A percentile compares a stretch with the other conserved stretches of the same genome.
These are phyloP conservation scores for Pseudocercospora crystallina DNA, from an alignment of 2,329 filamentous ascomycete genomes.

Conservation along the genomic window DNA sequence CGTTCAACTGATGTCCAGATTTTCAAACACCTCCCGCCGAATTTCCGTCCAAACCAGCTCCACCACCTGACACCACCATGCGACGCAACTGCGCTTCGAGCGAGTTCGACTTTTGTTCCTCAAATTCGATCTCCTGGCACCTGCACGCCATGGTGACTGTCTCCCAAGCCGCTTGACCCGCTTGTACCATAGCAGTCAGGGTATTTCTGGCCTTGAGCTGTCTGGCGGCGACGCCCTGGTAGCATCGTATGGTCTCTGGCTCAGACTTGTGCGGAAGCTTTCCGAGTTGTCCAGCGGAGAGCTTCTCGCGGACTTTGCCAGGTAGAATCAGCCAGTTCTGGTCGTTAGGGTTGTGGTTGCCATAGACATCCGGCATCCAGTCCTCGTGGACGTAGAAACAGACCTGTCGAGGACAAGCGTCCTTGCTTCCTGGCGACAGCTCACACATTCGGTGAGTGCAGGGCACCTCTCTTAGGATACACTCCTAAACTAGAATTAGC, in stretches of 20 bases:
- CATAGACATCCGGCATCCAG: constrained; percentile 22
- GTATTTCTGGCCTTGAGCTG: constrained; percentile 7
- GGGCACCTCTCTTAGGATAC: constrained; percentile 18
- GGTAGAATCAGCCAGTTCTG: constrained; percentile 20
- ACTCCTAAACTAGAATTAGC: constrained; percentile 5
- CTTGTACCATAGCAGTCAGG: constrained; percentile 7
- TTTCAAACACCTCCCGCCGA: too few relatives aligned
- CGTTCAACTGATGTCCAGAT: too few relatives aligned
- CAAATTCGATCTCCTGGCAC: constrained; percentile 9
- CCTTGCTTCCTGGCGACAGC: constrained; percentile 14
- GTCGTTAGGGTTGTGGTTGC: constrained; percentile 16
- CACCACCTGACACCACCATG: not conserved
- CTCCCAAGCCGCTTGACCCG: constrained; percentile 17
- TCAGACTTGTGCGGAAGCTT: constrained; percentile 8
- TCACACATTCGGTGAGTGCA: constrained; percentile 21
- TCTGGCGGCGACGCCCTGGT: constrained; percentile 5
- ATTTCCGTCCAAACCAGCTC: not conserved
- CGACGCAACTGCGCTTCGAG: constrained; percentile 9
- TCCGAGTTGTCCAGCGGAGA: constrained; percentile 14
- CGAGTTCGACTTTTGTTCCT: constrained; percentile 6
- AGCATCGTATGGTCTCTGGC: constrained; percentile 8
- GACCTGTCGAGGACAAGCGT: constrained; percentile 18
- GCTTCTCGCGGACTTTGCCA: constrained; percentile 18
- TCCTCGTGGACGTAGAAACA: constrained; percentile 24
- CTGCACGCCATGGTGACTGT: constrained; percentile 11